Evolutionary conservation across 805 yeast genomes (phyloP).

Genomic region (Torulaspora delbrueckii): DNA sequence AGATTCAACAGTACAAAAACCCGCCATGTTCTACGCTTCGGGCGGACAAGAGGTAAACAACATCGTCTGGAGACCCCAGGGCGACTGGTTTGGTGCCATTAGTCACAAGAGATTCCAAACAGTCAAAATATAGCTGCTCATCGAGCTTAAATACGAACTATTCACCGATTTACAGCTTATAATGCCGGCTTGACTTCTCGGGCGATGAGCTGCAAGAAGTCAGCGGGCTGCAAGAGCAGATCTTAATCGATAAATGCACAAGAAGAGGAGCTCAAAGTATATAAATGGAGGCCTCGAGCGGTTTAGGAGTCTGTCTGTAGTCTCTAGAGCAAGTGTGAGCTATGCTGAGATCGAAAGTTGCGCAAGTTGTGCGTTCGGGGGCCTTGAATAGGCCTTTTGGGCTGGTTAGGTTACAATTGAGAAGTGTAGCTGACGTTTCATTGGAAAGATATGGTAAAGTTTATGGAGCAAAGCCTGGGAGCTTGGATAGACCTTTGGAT

Average conservation of each 20-base stretch:
- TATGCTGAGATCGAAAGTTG: constrained; percentile 5
- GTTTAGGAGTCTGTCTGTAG: background rate
- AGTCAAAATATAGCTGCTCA: constrained; percentile 20
- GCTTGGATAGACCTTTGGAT: constrained; percentile 48
- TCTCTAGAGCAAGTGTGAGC: background rate
- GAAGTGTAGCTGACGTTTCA: constrained; percentile 43
- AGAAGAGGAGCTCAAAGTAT: background rate
- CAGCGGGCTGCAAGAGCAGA: constrained; percentile 1
- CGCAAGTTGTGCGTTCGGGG: background rate
- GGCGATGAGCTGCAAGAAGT: background rate
- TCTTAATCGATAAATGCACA: constrained; percentile 2
- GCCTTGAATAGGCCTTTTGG: background rate
- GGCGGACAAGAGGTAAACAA: constrained; percentile 72
- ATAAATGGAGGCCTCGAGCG: background rate
- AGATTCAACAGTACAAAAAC: constrained; percentile 18
- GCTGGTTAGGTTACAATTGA: background rate
- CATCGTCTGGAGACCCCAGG: constrained; percentile 59
- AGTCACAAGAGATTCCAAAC: constrained; percentile 38
- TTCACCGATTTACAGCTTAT: background rate
- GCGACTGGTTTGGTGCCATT: constrained; percentile 67
- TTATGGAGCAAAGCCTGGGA: constrained; percentile 38
- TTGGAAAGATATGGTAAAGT: constrained; percentile 47
- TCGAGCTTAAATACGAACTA: background rate
- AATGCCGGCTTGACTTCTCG: background rate
- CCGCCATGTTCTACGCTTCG: constrained; percentile 45